These are phyloP conservation scores for Pelargonium cotyledonis DNA, from an alignment of 441 rosid species.

Conservation along the genomic window DNA sequence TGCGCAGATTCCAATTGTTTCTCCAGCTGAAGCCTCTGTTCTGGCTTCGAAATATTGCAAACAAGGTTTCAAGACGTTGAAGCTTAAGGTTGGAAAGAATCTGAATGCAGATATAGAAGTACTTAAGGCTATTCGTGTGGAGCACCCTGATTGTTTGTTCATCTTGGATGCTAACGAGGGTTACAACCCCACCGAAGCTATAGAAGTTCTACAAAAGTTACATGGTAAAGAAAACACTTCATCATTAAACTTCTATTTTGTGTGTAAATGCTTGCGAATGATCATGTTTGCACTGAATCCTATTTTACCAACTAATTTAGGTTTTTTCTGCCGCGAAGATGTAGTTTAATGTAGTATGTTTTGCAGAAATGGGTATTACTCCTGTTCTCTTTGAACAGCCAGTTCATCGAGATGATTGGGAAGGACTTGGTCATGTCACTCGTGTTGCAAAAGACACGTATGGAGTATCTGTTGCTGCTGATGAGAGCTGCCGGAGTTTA, in stretches of 20 bases:
- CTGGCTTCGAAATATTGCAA: conserved; percentile 62
- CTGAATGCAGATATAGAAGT: conserved; percentile 62
- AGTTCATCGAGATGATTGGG: conserved; percentile 86
- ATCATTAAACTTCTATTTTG: background rate
- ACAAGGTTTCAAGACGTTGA: conserved; percentile 73
- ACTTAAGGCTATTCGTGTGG: conserved; percentile 71
- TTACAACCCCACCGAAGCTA: conserved; percentile 60
- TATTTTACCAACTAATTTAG: background rate
- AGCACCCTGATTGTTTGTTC: conserved; percentile 62
- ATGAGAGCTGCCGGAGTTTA: conserved; percentile 75
- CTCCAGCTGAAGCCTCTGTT: conserved; percentile 62
- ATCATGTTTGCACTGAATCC: background rate
- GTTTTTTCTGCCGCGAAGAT: conserved; percentile 2
- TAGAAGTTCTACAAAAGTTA: conserved; percentile 66
- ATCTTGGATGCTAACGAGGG: conserved; percentile 95
- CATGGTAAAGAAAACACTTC: conserved; percentile 38
- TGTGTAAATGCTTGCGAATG: background rate
- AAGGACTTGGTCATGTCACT: conserved; percentile 73
- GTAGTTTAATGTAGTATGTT: conserved; percentile 11
- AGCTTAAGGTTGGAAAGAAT: conserved; percentile 87
- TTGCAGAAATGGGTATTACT: conserved; percentile 70
- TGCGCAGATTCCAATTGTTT: conserved; percentile 81
- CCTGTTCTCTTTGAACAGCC: conserved; percentile 91
- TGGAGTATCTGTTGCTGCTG: conserved; percentile 80
- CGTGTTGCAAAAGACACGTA: conserved; percentile 50